Percentiles rank a stretch among this genome's conserved stretches.
These are phyloP conservation scores for Cryphonectria nitschkei DNA, from an alignment of 2,329 filamentous ascomycete genomes.

Conservation along the genomic window DNA sequence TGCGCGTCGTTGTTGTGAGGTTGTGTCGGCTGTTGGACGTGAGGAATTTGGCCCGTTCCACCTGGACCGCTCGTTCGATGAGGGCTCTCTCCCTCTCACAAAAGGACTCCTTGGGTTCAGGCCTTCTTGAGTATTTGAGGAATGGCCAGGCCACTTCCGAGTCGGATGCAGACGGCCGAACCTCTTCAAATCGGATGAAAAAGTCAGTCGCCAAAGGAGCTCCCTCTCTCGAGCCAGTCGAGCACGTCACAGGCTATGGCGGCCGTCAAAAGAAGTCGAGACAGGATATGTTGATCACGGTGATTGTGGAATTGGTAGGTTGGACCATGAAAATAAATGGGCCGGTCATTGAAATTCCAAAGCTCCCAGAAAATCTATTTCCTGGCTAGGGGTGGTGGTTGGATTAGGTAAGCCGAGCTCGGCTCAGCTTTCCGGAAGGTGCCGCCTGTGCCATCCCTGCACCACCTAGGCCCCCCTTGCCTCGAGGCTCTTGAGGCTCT, in stretches of 20 bases:
- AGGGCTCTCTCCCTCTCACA: not conserved
- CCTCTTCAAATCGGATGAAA: not conserved
- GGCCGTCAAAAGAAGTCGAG: not conserved
- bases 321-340: not conserved
- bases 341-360: not conserved
- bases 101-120: not conserved
- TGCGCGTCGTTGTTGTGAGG: not conserved
- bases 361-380: not conserved
- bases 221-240: not conserved
- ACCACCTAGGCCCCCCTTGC: not conserved
- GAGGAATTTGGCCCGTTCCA: not conserved
- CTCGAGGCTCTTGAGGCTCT: not conserved
- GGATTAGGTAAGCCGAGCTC: constrained; percentile 4
- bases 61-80: not conserved
- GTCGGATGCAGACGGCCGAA: not conserved
- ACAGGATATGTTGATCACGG: not conserved
- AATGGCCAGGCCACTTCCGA: not conserved
- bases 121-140: not conserved
- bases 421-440: not conserved
- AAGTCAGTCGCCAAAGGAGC: not conserved
- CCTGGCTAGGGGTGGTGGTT: not conserved
- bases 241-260: not conserved
- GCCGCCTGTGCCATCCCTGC: not conserved
- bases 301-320: not conserved
- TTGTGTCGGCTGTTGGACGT: not conserved